Evolutionary conservation across 345 rosid species (phyloP).

Genomic region (Gossypium thurberi): DNA sequence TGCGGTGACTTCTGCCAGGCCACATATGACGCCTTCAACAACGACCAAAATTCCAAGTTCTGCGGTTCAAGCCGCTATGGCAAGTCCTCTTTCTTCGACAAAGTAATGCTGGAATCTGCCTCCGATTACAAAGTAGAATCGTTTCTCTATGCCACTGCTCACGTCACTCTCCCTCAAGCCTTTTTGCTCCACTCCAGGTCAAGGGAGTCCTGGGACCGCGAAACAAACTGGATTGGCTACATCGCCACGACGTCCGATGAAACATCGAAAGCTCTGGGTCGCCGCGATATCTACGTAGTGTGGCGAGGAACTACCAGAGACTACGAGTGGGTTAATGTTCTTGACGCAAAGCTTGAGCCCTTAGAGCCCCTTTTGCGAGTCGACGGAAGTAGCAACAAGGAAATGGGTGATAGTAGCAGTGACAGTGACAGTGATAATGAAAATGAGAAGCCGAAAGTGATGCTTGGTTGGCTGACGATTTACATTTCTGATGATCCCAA

Average conservation of each 20-base stretch:
- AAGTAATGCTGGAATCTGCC: slow-evolving; percentile 60
- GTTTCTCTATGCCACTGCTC: slow-evolving; percentile 80
- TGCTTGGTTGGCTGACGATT: slow-evolving; percentile 79
- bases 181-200: slow-evolving; percentile 63
- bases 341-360: slow-evolving; percentile 55
- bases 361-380: slow-evolving; percentile 34
- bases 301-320: slow-evolving; percentile 77
- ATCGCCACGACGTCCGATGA: slow-evolving; percentile 68
- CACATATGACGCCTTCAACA: slow-evolving; percentile 86
- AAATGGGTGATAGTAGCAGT: neutral
- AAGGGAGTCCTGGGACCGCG: slow-evolving; percentile 88
- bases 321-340: slow-evolving; percentile 70
- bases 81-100: slow-evolving; percentile 46
- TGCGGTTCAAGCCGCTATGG: slow-evolving; percentile 88
- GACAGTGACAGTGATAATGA: slow-evolving; percentile 40
- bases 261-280: slow-evolving; percentile 34
- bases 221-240: slow-evolving; percentile 94
- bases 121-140: slow-evolving; percentile 38
- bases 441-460: slow-evolving; percentile 39
- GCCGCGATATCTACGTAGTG: slow-evolving; percentile 68
- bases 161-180: slow-evolving; percentile 45
- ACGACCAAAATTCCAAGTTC: slow-evolving; percentile 74
- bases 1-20: slow-evolving; percentile 91
- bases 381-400: neutral
- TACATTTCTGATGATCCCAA: slow-evolving; percentile 54